Evolutionary conservation across 2,329 filamentous ascomycete genomes (phyloP).

Genomic region (Davidsoniella australis): DNA sequence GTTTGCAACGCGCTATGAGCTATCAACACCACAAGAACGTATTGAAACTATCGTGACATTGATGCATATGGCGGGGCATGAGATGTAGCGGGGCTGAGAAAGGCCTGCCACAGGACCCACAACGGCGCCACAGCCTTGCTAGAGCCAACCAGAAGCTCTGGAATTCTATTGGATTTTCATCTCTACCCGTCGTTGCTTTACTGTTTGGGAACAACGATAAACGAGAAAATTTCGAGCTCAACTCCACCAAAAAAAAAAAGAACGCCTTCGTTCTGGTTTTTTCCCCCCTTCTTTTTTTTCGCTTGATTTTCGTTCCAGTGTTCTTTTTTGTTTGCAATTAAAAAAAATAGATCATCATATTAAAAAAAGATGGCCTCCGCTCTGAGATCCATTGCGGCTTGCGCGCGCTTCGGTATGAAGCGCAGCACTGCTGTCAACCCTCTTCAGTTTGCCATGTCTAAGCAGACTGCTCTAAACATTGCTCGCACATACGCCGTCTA

Average conservation of each 20-base stretch:
- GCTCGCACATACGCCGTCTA: constrained; percentile 53
- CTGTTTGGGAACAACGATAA: not conserved
- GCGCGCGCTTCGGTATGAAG: constrained; percentile 60
- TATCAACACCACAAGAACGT: no score
- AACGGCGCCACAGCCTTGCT: not conserved
- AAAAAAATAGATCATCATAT: not conserved
- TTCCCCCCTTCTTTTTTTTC: not conserved
- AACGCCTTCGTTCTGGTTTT: not conserved
- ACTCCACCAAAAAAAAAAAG: not conserved
- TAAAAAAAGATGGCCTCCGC: constrained; percentile 55
- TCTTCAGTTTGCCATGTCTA: constrained; percentile 51
- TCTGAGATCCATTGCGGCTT: constrained; percentile 59
- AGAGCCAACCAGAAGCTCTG: not conserved
- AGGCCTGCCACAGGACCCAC: not conserved
- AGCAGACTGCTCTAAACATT: constrained; percentile 47
- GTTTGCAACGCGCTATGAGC: no score
- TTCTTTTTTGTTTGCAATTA: not conserved
- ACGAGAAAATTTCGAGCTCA: constrained; percentile 10
- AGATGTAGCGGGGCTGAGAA: not conserved
- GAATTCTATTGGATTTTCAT: no score
- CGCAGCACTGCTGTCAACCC: constrained; percentile 55
- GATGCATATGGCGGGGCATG: constrained; percentile 2
- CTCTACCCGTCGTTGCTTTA: not conserved
- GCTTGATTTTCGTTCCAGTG: not conserved
- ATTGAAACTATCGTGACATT: not conserved